Evolutionary conservation across 441 rosid genomes (phyloP).

Genomic region (Populus hybrid): DNA sequence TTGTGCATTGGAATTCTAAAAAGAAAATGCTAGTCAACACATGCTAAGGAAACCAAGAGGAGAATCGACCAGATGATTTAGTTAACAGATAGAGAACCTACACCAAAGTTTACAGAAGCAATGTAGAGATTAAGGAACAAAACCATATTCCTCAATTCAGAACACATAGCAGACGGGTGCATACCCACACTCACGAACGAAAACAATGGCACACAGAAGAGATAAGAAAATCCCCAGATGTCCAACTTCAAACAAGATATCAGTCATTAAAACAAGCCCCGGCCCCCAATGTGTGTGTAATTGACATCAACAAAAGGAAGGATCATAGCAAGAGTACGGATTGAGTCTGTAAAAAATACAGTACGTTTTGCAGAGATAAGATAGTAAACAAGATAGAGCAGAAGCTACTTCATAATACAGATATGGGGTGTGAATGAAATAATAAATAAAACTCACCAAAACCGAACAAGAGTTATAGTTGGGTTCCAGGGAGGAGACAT

Average conservation of each 20-base stretch:
- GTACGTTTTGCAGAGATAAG: background rate
- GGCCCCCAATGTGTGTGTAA: background rate
- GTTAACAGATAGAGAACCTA: background rate
- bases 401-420: background rate
- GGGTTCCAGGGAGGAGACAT: slow-evolving; percentile 11
- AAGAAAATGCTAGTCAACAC: background rate
- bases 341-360: background rate
- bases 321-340: background rate
- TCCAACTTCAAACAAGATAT: background rate
- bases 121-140: background rate
- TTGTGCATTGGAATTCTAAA: background rate
- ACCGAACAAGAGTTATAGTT: slow-evolving; percentile 12
- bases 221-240: background rate
- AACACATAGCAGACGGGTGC: background rate
- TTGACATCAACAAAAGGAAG: background rate
- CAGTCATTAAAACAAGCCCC: background rate
- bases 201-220: background rate
- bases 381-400: background rate
- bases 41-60: background rate
- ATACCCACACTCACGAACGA: background rate
- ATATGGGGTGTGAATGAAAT: background rate
- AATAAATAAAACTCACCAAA: slow-evolving; percentile 27
- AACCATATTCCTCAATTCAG: background rate
- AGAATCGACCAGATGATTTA: background rate
- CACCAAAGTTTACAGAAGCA: background rate